These are phyloP conservation scores for Aschersonia sp. DNA, from an alignment of 2,329 filamentous ascomycete genomes.

Conservation along the genomic window DNA sequence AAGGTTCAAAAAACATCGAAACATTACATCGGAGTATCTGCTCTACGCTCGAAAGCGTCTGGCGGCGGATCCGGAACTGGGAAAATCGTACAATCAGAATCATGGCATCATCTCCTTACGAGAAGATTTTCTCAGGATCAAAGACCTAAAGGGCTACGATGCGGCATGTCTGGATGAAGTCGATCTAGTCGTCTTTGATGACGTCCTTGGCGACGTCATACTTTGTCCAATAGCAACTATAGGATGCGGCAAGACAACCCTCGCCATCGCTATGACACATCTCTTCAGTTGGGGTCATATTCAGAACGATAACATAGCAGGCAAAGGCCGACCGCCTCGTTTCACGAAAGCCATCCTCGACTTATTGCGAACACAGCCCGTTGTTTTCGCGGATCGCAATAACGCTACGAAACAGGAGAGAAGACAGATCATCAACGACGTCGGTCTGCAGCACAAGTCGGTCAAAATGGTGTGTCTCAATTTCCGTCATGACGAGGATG, in stretches of 20 bases:
- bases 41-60: constrained; percentile 65
- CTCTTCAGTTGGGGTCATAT: constrained; percentile 87
- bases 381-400: constrained; percentile 84
- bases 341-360: constrained; percentile 62
- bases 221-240: constrained; percentile 88
- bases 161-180: constrained; percentile 63
- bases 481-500: constrained; percentile 69
- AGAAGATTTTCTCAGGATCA: constrained; percentile 72
- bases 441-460: constrained; percentile 45
- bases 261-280: constrained; percentile 66
- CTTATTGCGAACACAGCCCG: constrained; percentile 48
- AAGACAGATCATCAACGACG: constrained; percentile 71
- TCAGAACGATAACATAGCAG: constrained; percentile 92
- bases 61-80: constrained; percentile 50
- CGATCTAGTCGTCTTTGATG: constrained; percentile 27
- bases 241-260: constrained; percentile 91
- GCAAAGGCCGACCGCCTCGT: constrained; percentile 58
- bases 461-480: constrained; percentile 74
- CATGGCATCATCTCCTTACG: constrained; percentile 90
- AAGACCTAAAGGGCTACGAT: constrained; percentile 76
- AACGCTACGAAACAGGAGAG: constrained; percentile 84
- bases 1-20: constrained; percentile 70
- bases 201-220: constrained; percentile 55
- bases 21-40: constrained; percentile 86
- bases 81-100: constrained; percentile 64